Conservation (phyloP, 2,329 filamentous ascomycete species). For the Aspergillus sp. region DNA sequence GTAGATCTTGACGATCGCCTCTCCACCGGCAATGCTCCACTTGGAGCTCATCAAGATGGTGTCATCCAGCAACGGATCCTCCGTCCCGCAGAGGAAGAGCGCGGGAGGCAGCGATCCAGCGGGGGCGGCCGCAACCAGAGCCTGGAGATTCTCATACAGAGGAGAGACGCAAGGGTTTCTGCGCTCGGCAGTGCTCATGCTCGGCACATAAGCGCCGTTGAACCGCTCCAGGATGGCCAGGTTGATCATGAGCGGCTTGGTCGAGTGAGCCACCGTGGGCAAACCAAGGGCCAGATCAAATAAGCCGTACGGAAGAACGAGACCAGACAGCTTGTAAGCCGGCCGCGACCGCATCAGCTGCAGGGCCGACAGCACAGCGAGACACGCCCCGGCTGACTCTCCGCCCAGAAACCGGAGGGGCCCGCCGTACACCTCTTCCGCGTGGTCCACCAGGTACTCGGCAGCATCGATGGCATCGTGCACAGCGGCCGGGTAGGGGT, state of each 20-base stretch:
- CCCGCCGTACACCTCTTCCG: constrained; percentile 1
- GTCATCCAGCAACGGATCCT: constrained; percentile 55
- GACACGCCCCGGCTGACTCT: constrained; percentile 6
- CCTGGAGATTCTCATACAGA: neutral
- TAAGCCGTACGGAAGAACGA: neutral
- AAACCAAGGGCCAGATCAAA: constrained; percentile 4
- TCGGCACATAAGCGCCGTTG: neutral
- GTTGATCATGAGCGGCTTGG: constrained; percentile 1
- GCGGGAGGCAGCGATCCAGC: neutral
- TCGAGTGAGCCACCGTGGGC: neutral
- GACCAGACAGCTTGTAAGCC: neutral
- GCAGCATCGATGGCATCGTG: constrained; percentile 5
- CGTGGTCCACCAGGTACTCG: constrained; percentile 6
- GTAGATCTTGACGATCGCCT: constrained; percentile 53
- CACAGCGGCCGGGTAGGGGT: constrained; percentile 53
- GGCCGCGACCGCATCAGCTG: constrained; percentile 2
- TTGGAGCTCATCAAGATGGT: constrained; percentile 54
- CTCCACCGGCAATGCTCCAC: constrained; percentile 53
- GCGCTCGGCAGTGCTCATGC: neutral
- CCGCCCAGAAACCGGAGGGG: constrained; percentile 5
- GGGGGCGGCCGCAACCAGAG: neutral
- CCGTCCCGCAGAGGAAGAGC: constrained; percentile 55
- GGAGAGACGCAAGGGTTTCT: neutral
- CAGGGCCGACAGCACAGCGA: neutral
- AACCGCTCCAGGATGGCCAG: neutral